Conservation (phyloP, 1,139 yeast genomes). For the Nakaseomyces nivariensis region DNA sequence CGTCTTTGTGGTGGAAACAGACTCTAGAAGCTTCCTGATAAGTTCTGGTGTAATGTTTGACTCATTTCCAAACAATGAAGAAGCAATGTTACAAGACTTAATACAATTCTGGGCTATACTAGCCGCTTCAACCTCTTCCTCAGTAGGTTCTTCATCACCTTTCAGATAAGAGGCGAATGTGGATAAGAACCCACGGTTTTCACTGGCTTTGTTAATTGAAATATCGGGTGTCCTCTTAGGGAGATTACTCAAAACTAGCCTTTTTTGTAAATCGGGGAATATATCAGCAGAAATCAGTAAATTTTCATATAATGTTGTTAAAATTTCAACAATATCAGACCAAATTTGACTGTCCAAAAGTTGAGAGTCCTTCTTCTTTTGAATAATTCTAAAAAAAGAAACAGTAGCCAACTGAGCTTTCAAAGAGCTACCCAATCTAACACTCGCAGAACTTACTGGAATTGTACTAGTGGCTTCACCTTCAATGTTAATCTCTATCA, state of each 20-base stretch:
- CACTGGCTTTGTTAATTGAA: conserved; percentile 50
- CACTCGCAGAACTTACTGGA: conserved; percentile 72
- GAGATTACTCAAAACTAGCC: conserved; percentile 41
- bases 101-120: conserved; percentile 44
- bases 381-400: conserved; percentile 68
- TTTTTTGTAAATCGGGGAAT: conserved; percentile 53
- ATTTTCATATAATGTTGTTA: conserved; percentile 61
- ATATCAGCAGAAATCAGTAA: conserved; percentile 61
- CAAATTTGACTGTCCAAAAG: conserved; percentile 38
- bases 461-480: conserved; percentile 9
- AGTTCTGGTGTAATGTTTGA: conserved; percentile 1
- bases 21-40: not conserved
- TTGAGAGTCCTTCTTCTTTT: conserved; percentile 37
- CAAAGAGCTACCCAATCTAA: conserved; percentile 79
- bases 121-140: conserved; percentile 82
- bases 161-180: conserved; percentile 87
- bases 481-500: conserved; percentile 38
- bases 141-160: conserved; percentile 92
- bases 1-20: not conserved
- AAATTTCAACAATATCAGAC: conserved; percentile 49
- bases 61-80: conserved; percentile 3
- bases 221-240: conserved; percentile 58
- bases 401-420: conserved; percentile 87
- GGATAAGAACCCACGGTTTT: conserved; percentile 68
- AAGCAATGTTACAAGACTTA: conserved; percentile 3